Conservation (phyloP, 768 basidiomycete species). For the Tulasnella sp. region DNA sequence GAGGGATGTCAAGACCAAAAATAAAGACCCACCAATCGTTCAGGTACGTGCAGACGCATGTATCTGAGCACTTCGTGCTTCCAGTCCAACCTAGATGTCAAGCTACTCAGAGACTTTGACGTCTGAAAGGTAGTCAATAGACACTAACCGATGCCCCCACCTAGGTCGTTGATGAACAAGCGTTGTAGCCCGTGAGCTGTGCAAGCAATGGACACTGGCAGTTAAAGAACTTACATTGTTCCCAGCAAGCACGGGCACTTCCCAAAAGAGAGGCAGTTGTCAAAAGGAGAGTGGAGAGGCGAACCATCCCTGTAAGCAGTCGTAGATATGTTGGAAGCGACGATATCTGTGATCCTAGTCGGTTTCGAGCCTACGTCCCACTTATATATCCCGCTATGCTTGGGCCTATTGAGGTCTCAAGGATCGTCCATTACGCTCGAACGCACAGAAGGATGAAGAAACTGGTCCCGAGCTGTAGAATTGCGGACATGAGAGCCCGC, state of each 20-base stretch:
- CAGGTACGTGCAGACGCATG: conserved; percentile 21
- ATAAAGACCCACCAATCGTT: not conserved
- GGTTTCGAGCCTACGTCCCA: no score
- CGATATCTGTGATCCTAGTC: not conserved
- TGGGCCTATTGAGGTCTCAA: no score
- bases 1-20: not conserved
- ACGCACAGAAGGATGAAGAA: no score
- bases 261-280: not conserved
- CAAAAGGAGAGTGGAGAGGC: not conserved
- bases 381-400: no score
- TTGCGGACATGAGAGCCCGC: no score
- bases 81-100: conserved; percentile 22
- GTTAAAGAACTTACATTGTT: not conserved
- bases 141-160: conserved; percentile 24
- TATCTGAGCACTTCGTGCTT: conserved; percentile 31
- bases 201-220: not conserved
- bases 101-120: not conserved
- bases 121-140: not conserved
- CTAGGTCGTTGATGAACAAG: no score
- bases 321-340: no score
- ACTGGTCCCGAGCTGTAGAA: no score
- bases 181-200: no score
- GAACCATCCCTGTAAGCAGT: not conserved
- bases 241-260: not conserved
- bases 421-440: no score